These are phyloP conservation scores for Penicillium crustosum DNA, from an alignment of 2,329 filamentous ascomycete species.

Conservation along the genomic window DNA sequence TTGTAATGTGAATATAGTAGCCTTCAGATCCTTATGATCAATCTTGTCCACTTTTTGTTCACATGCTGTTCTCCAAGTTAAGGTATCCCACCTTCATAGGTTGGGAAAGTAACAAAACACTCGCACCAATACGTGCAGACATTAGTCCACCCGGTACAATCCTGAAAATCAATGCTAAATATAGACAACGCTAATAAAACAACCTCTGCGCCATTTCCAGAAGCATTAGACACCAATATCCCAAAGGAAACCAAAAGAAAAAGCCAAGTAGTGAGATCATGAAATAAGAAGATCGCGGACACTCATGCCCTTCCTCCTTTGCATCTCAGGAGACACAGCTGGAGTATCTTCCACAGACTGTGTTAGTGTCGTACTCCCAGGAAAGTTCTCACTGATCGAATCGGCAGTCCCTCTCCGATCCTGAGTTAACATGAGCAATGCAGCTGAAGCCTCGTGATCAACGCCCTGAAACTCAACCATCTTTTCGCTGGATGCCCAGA, in stretches of 20 bases:
- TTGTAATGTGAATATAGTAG: not conserved
- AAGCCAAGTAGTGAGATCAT: conserved; percentile 24
- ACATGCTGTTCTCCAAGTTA: not conserved
- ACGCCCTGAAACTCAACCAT: conserved; percentile 37
- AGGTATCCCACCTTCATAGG: not conserved
- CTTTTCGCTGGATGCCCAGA: conserved; percentile 23
- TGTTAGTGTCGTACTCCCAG: not conserved
- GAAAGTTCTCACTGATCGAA: conserved; percentile 29
- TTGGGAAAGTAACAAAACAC: not conserved
- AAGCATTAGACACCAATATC: not conserved
- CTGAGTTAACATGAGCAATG: conserved; percentile 81
- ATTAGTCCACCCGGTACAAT: not conserved
- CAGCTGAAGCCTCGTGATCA: conserved; percentile 80
- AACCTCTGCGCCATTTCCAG: not conserved
- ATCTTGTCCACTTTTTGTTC: not conserved
- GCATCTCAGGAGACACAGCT: conserved; percentile 16
- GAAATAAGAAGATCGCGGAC: conserved; percentile 56
- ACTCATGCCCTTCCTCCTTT: conserved; percentile 52
- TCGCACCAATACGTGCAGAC: not conserved
- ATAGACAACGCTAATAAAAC: not conserved
- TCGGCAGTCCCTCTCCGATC: conserved; percentile 61
- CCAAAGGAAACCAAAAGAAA: not conserved
- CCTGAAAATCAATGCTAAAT: not conserved
- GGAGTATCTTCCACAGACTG: conserved; percentile 6
- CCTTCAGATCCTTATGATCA: not conserved